phyloP scores from a whole-genome alignment of 1,139 yeast genomes.

The Kodamaea suecica region DNA sequence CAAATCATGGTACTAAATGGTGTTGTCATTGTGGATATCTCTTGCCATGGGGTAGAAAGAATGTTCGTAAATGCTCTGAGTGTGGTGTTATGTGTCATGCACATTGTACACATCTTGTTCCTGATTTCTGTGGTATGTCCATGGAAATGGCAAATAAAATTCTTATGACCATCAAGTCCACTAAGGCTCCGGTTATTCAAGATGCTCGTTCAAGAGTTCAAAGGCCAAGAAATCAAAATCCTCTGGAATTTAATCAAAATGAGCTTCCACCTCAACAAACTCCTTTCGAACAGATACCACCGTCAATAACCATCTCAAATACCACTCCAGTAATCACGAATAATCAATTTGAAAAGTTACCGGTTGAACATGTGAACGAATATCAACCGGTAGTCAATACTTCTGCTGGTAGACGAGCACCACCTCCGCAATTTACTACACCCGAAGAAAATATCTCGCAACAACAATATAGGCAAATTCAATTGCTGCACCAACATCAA shows the following conservation, averaged over 20 bases:
- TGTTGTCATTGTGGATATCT: conserved; percentile 98
- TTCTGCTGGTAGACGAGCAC: conserved; percentile 25
- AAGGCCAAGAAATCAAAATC: conserved; percentile 2
- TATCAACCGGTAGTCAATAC: conserved; percentile 36
- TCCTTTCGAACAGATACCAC: conserved; percentile 11
- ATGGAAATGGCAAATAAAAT: conserved; percentile 96
- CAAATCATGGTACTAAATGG: conserved; percentile 97
- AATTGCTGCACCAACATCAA: conserved; percentile 13
- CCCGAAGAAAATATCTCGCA: conserved; percentile 13
- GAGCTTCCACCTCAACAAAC: conserved; percentile 7
- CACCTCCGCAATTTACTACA: conserved; percentile 22
- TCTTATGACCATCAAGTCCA: conserved; percentile 75
- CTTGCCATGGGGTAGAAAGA: conserved; percentile 90
- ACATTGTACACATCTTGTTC: conserved; percentile 89
- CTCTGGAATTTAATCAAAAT: background rate
- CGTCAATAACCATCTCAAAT: conserved; percentile 11
- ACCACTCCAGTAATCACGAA: conserved; percentile 2
- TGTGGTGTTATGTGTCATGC: conserved; percentile 96
- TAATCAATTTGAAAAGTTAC: conserved; percentile 28
- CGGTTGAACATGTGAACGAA: conserved; percentile 34
- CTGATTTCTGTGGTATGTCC: conserved; percentile 97
- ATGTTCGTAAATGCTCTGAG: conserved; percentile 91
- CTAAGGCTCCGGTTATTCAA: conserved; percentile 46
- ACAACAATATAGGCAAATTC: conserved; percentile 11
- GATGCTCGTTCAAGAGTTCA: conserved; percentile 11